These are phyloP conservation scores for Trifolium fragiferum DNA, from an alignment of 306 rosid genomes.

Conservation along the genomic window DNA sequence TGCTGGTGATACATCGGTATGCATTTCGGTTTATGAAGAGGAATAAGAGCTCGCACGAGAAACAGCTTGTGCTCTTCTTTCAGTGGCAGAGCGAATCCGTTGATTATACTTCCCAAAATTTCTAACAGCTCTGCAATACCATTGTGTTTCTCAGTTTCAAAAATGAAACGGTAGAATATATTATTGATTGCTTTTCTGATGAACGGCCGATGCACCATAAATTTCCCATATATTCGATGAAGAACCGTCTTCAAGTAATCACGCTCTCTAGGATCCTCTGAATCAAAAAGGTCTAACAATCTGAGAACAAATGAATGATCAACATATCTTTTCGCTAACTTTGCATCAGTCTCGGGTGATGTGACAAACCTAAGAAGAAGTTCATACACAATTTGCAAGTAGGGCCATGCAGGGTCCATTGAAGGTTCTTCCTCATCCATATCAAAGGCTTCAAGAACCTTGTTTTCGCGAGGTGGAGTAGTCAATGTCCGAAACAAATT, in stretches of 20 bases:
- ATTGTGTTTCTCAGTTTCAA: conserved; percentile 97
- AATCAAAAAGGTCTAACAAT: conserved; percentile 92
- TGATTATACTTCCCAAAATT: conserved; percentile 96
- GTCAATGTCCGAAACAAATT: conserved; percentile 86
- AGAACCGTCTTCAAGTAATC: conserved; percentile 95
- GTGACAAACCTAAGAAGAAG: conserved; percentile 88
- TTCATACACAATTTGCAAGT: conserved; percentile 88
- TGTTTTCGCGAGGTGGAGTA: conserved; percentile 81
- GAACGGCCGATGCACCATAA: conserved; percentile 97
- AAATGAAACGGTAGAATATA: conserved; percentile 85
- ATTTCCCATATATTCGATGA: conserved; percentile 95
- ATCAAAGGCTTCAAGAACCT: conserved; percentile 80
- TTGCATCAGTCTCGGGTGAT: conserved; percentile 92
- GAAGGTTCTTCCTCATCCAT: conserved; percentile 94
- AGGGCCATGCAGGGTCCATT: conserved; percentile 98
- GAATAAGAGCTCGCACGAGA: conserved; percentile 92
- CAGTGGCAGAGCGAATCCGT: conserved; percentile 93
- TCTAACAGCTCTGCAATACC: conserved; percentile 95
- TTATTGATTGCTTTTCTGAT: conserved; percentile 93
- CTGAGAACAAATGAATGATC: conserved; percentile 93
- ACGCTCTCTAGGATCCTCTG: conserved; percentile 97
- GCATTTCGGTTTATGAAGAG: conserved; percentile 97
- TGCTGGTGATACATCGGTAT: conserved; percentile 93
- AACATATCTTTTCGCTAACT: conserved; percentile 90
- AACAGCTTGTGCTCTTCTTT: conserved; percentile 99